A percentile compares a stretch with the other conserved stretches of the same genome.
Conservation (phyloP, 768 basidiomycete genomes). For the Agrocybe praecox region DNA sequence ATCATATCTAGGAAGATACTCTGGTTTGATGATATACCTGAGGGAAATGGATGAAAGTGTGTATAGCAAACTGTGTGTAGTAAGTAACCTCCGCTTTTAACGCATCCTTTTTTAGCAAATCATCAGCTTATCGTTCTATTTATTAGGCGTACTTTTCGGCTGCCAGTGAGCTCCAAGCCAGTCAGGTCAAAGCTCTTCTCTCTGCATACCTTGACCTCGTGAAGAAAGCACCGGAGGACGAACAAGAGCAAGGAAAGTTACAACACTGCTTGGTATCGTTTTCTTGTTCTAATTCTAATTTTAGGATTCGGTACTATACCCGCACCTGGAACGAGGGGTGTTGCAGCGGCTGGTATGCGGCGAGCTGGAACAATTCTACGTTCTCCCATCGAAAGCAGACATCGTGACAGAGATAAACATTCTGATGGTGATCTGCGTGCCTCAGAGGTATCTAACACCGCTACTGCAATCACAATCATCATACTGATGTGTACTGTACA, state of each 20-base stretch:
- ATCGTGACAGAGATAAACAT: slow-evolving; percentile 65
- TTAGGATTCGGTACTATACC: slow-evolving; percentile 50
- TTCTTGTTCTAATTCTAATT: neutral
- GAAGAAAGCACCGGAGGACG: slow-evolving; percentile 72
- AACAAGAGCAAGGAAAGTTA: slow-evolving; percentile 68
- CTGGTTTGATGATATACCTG: slow-evolving; percentile 87
- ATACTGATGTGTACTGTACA: neutral
- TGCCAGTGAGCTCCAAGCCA: slow-evolving; percentile 77
- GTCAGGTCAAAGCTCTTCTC: slow-evolving; percentile 78
- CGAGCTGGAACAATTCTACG: slow-evolving; percentile 88
- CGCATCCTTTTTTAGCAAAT: neutral
- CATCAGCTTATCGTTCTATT: slow-evolving; percentile 2
- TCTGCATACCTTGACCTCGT: slow-evolving; percentile 57
- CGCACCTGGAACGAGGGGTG: slow-evolving; percentile 45
- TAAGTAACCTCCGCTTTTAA: slow-evolving; percentile 41
- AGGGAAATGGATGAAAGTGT: slow-evolving; percentile 94
- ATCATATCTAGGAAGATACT: slow-evolving; percentile 82
- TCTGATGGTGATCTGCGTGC: slow-evolving; percentile 64
- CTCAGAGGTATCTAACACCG: slow-evolving; percentile 60
- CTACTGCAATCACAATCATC: neutral
- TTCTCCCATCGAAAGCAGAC: slow-evolving; percentile 66
- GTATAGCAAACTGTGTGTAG: slow-evolving; percentile 90
- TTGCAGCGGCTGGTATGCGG: slow-evolving; percentile 58
- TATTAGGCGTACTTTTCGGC: slow-evolving; percentile 90
- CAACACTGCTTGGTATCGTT: neutral